phyloP scores from a whole-genome alignment of 2,329 filamentous ascomycete genomes.

The Trichocomaceae sp. region DNA sequence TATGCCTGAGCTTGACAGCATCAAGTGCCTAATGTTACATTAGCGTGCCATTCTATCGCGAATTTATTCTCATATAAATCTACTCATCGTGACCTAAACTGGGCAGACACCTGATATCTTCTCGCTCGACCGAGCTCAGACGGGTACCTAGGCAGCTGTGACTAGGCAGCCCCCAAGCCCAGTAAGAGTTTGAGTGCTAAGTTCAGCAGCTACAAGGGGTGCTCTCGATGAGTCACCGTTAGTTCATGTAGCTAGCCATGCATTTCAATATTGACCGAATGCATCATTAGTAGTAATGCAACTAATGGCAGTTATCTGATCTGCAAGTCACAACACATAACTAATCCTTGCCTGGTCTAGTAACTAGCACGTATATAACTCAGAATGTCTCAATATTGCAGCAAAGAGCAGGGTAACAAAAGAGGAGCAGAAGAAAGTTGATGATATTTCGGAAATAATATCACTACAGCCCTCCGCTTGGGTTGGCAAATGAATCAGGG shows the following conservation, averaged over 20 bases:
- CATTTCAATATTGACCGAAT: background rate
- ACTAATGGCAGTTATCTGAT: background rate
- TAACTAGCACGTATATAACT: background rate
- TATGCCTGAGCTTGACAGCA: background rate
- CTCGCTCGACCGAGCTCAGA: background rate
- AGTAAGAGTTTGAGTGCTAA: background rate
- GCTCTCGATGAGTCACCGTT: background rate
- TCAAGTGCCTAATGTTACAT: slow-evolving; percentile 2
- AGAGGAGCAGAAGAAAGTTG: slow-evolving; percentile 23
- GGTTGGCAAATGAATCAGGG: background rate
- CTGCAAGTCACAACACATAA: background rate
- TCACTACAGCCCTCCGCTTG: background rate
- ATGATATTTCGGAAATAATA: background rate
- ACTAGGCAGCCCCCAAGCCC: background rate
- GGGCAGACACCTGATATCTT: background rate
- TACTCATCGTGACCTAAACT: background rate
- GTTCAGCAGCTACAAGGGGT: background rate
- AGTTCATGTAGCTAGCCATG: background rate
- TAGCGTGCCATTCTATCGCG: background rate
- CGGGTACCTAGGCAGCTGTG: background rate
- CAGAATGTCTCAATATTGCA: background rate
- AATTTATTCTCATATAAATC: background rate
- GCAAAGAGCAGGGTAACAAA: slow-evolving; percentile 27
- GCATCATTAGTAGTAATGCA: background rate
- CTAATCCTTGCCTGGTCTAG: background rate